Conservation (phyloP, 495 filamentous ascomycete genomes). For the Cudoniella acicularis region DNA sequence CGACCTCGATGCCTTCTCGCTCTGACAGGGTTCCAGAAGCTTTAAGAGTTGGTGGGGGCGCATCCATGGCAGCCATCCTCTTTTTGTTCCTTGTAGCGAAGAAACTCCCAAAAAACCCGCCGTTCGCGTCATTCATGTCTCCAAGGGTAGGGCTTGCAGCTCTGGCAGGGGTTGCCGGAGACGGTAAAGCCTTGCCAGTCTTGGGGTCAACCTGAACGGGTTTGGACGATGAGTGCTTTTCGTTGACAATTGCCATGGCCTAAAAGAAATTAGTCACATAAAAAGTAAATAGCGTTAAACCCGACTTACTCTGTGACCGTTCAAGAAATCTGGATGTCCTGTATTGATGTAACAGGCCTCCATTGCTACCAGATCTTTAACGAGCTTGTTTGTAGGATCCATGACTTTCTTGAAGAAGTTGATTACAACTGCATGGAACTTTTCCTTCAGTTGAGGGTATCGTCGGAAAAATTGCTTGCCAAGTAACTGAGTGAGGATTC, state of each 20-base stretch:
- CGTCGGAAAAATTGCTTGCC: conserved; percentile 86
- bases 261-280: conserved; percentile 29
- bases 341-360: conserved; percentile 98
- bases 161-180: conserved; percentile 52
- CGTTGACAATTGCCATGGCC: conserved; percentile 97
- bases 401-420: conserved; percentile 96
- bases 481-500: conserved; percentile 87
- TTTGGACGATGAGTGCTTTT: conserved; percentile 72
- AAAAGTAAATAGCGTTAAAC: conserved; percentile 33
- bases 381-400: conserved; percentile 96
- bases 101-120: conserved; percentile 95
- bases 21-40: conserved; percentile 89
- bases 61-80: conserved; percentile 98
- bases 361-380: conserved; percentile 89
- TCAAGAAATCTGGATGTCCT: conserved; percentile 96
- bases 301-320: conserved; percentile 66
- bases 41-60: conserved; percentile 89
- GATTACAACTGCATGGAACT: conserved; percentile 93
- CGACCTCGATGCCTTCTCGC: conserved; percentile 89
- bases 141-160: conserved; percentile 66
- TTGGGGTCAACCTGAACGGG: conserved; percentile 98
- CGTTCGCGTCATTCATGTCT: conserved; percentile 48
- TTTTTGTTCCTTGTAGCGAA: conserved; percentile 99
- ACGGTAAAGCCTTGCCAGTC: conserved; percentile 89
- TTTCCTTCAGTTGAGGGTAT: conserved; percentile 93